Evolutionary conservation across 306 rosid genomes (phyloP).

Genomic region (Cotoneaster glaucophyllus): DNA sequence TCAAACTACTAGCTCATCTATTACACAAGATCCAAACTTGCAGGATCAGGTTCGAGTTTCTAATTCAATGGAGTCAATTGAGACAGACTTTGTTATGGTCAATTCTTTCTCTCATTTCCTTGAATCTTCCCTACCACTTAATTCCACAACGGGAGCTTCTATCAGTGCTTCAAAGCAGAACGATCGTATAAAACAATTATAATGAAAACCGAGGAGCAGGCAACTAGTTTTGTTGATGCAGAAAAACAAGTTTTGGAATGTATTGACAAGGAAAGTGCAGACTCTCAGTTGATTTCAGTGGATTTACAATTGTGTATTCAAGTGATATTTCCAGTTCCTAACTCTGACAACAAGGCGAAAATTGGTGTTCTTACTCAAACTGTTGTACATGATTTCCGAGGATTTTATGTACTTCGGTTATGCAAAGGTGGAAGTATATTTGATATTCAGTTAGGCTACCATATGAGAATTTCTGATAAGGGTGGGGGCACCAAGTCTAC

Average conservation of each 20-base stretch:
- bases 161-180: conserved; percentile 25
- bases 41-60: conserved; percentile 51
- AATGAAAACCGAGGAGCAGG: conserved; percentile 26
- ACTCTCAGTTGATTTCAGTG: too few species aligned
- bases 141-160: conserved; percentile 31
- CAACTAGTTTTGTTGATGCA: conserved; percentile 21
- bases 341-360: too few species aligned
- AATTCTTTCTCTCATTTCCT: conserved; percentile 53
- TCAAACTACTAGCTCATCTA: not conserved
- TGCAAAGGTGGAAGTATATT: too few species aligned
- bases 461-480: too few species aligned
- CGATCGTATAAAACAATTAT: conserved; percentile 23
- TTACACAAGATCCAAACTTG: conserved; percentile 25
- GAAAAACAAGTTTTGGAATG: too few species aligned
- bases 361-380: conserved; percentile 42
- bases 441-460: too few species aligned
- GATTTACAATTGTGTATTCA: too few species aligned
- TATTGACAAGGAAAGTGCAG: too few species aligned
- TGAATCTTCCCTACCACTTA: conserved; percentile 46
- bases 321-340: too few species aligned
- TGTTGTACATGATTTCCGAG: conserved; percentile 30
- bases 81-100: conserved; percentile 70
- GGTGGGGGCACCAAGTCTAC: too few species aligned
- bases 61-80: conserved; percentile 68
- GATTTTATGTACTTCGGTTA: too few species aligned